These are phyloP conservation scores for Suhomyces choctaworum DNA, from an alignment of 1,139 yeast species.

Conservation along the genomic window DNA sequence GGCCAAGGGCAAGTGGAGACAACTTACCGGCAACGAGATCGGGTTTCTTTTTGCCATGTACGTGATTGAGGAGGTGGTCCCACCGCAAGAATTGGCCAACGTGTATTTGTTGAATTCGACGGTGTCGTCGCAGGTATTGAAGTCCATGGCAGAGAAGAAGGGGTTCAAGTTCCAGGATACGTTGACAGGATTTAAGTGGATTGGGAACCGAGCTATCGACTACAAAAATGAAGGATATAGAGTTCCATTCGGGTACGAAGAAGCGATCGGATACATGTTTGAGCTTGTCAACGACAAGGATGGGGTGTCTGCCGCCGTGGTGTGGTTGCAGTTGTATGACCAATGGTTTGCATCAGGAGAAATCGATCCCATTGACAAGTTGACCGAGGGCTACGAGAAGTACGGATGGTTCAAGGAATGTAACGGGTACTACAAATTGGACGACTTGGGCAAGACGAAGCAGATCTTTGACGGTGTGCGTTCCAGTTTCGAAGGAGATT, in stretches of 20 bases:
- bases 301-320: constrained; percentile 78
- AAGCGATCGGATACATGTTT: constrained; percentile 95
- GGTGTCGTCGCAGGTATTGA: constrained; percentile 81
- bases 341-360: constrained; percentile 42
- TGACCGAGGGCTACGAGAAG: constrained; percentile 57
- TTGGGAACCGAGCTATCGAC: constrained; percentile 84
- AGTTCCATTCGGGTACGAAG: constrained; percentile 93
- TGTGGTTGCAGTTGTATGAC: constrained; percentile 74
- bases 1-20: constrained; percentile 58
- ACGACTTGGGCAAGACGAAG: constrained; percentile 52
- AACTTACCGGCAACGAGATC: constrained; percentile 87
- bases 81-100: constrained; percentile 29
- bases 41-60: constrained; percentile 82
- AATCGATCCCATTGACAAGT: constrained; percentile 43
- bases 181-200: constrained; percentile 96
- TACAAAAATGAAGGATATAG: constrained; percentile 59
- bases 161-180: constrained; percentile 77
- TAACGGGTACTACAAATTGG: constrained; percentile 80
- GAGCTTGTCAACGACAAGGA: constrained; percentile 87
- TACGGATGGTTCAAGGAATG: constrained; percentile 83
- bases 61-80: constrained; percentile 42
- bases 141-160: constrained; percentile 62
- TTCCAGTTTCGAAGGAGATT: constrained; percentile 34
- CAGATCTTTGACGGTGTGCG: constrained; percentile 53
- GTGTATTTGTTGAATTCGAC: constrained; percentile 80